Evolutionary conservation across 2,329 filamentous ascomycete species (phyloP).

Genomic region (Periconia digitata): DNA sequence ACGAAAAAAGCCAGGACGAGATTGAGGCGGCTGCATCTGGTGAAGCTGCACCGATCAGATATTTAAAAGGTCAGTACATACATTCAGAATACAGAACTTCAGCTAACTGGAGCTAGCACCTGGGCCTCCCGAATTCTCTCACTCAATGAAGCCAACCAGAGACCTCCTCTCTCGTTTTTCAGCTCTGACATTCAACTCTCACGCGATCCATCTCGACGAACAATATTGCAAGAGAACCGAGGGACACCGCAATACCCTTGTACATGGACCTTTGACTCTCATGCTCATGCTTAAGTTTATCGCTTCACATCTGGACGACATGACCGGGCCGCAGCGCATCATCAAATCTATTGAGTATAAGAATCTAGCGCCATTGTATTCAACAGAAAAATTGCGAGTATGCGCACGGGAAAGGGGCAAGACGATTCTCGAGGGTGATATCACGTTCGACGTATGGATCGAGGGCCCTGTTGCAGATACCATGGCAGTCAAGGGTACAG

Average conservation of each 20-base stretch:
- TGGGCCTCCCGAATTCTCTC: constrained; percentile 55
- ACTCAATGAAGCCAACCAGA: constrained; percentile 66
- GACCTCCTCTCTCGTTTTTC: constrained; percentile 86
- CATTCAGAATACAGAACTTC: constrained; percentile 13
- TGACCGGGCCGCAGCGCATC: constrained; percentile 21
- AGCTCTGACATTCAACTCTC: constrained; percentile 83
- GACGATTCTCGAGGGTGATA: constrained; percentile 6
- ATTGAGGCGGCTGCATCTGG: constrained; percentile 31
- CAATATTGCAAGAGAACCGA: constrained; percentile 70
- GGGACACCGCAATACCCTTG: constrained; percentile 72
- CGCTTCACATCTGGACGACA: constrained; percentile 51
- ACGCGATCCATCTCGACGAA: constrained; percentile 83
- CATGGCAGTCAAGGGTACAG: constrained; percentile 49
- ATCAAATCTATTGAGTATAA: constrained; percentile 70
- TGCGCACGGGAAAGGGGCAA: constrained; percentile 60
- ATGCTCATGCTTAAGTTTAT: constrained; percentile 74
- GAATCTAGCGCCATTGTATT: constrained; percentile 81
- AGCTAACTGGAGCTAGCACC: constrained; percentile 45
- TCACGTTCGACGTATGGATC: constrained; percentile 43
- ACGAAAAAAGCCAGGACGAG: constrained; percentile 47
- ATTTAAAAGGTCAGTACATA: constrained; percentile 28
- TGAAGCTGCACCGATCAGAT: constrained; percentile 33
- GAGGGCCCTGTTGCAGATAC: constrained; percentile 45
- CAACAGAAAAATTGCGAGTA: constrained; percentile 68
- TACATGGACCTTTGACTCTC: constrained; percentile 83